These are phyloP conservation scores for Tilletia caries DNA, from an alignment of 1,284 basidiomycete genomes.

Conservation along the genomic window DNA sequence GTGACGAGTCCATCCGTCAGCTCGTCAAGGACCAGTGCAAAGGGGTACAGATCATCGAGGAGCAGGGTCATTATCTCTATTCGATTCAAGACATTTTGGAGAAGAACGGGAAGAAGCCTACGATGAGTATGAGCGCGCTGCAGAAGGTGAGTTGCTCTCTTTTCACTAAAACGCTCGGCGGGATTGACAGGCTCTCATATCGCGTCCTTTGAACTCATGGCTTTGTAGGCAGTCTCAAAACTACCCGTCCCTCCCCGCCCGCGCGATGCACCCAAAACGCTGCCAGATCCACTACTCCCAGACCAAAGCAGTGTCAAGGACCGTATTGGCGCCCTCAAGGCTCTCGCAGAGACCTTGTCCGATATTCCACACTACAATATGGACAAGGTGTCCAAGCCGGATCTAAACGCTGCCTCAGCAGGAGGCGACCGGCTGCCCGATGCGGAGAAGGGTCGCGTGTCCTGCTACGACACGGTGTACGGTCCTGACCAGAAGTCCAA, in stretches of 20 bases:
- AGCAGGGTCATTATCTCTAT: constrained; percentile 38
- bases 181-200: background rate
- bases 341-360: constrained; percentile 29
- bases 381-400: constrained; percentile 19
- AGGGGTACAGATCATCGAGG: constrained; percentile 31
- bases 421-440: constrained; percentile 33
- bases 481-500: constrained; percentile 45
- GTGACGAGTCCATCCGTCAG: constrained; percentile 28
- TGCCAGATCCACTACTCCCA: constrained; percentile 25
- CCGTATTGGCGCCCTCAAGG: constrained; percentile 22
- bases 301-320: constrained; percentile 15
- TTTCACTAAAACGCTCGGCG: background rate
- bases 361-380: constrained; percentile 34
- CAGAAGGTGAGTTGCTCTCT: constrained; percentile 25
- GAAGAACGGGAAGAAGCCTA: constrained; percentile 35
- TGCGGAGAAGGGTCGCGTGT: constrained; percentile 22
- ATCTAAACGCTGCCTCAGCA: constrained; percentile 34
- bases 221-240: constrained; percentile 3
- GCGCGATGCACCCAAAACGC: constrained; percentile 29
- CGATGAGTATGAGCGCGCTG: constrained; percentile 34
- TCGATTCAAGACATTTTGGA: constrained; percentile 36
- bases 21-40: constrained; percentile 27
- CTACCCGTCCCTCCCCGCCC: constrained; percentile 33
- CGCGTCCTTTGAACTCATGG: background rate
- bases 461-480: constrained; percentile 55